Evolutionary conservation across 192 early-diverging fungal genomes (phyloP), one percentile per base, ranked within the genome.

Genomic region (Dissophora ornata): DNA sequence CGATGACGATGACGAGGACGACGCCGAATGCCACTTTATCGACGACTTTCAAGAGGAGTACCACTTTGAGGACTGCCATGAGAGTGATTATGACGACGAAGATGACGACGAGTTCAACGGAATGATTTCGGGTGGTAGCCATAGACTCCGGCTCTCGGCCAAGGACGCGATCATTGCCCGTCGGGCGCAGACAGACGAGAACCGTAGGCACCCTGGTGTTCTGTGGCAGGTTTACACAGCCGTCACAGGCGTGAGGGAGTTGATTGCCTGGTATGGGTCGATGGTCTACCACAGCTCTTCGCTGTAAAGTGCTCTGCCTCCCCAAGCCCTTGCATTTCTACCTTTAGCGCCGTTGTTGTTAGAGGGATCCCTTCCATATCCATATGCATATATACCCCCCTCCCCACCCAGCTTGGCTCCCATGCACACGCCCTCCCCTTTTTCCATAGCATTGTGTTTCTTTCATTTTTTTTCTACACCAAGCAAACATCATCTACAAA

Each of bases 261-360:
- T 75, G 49, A 75, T 75, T 61, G 63, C 71, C 9, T 75, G 71
- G 71, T 75, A 75, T 41, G 71, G 71, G 3, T 75, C 62, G 0
- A 75, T 75, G 71, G 71, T 75, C 41, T 75, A 75, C 71, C 71
- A 75, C 44, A 75, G 71, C 33, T 75, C 71, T 7, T 75, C 71
- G 13, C 49, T 75, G 13, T 75, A 61, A 46, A 60, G 24, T 21
- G 18, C 12, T 56, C n/a, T 25, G 26, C 42, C 21, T 45, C 44
- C 25, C 29, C 32, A 15, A 19, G 19, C 53, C 25, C 21, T 24
- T 25, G 26, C 34, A 1, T 46, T 57, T 54, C 36, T 32, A n/a
- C n/a, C n/a, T n/a, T n/a, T n/a, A n/a, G n/a, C n/a, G n/a, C n/a
- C n/a, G n/a, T n/a, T n/a, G n/a, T n/a, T n/a, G n/a, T n/a, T n/a